phyloP scores from a whole-genome alignment of 2,329 filamentous ascomycete species.

The Lasiodiplodia sp. region DNA sequence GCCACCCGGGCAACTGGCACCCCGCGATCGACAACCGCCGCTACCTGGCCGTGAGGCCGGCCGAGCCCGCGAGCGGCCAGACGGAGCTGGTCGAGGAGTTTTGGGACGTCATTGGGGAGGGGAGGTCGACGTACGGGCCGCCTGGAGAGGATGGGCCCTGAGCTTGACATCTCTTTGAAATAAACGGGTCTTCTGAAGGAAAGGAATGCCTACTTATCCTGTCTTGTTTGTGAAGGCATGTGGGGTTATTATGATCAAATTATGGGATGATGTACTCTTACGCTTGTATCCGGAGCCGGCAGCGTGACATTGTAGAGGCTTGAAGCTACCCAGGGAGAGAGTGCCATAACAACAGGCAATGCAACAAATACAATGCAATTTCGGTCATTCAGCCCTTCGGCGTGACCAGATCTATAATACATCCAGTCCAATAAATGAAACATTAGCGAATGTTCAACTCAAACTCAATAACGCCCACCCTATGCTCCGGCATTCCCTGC shows the following conservation, averaged over 20 bases:
- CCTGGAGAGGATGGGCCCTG: not conserved
- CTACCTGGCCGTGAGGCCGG: slow-evolving; percentile 9
- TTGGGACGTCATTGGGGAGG: not conserved
- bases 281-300: too few species aligned
- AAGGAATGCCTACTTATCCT: too few species aligned
- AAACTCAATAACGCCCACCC: not conserved
- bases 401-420: not conserved
- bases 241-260: too few species aligned
- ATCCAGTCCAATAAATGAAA: not conserved
- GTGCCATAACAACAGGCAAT: not conserved
- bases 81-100: slow-evolving; percentile 6
- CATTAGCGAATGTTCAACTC: not conserved
- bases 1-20: not conserved
- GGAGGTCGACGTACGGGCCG: slow-evolving; percentile 4
- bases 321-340: too few species aligned
- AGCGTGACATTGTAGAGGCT: too few species aligned
- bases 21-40: not conserved
- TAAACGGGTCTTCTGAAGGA: too few species aligned
- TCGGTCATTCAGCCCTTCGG: not conserved
- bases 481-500: not conserved
- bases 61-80: not conserved
- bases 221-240: too few species aligned
- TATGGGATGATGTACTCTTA: too few species aligned
- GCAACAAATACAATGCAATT: not conserved
- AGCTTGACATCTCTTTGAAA: too few species aligned